phyloP scores from a whole-genome alignment of 139 green algal species.

The Chlorokybus atmophyticus region DNA sequence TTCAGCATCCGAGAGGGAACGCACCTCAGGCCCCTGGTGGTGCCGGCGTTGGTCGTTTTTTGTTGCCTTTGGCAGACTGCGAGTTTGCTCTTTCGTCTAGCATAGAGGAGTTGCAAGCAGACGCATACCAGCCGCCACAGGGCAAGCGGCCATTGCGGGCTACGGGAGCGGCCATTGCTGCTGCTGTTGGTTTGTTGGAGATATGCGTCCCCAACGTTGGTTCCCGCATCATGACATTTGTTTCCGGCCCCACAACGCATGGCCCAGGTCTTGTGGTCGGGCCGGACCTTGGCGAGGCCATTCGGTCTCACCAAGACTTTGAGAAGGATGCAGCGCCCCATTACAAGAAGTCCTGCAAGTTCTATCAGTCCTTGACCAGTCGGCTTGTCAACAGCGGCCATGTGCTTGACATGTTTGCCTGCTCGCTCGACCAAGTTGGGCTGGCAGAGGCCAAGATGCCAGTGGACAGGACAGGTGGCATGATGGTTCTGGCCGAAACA shows the following conservation, averaged over 20 bases:
- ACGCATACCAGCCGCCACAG: slow-evolving; percentile 6
- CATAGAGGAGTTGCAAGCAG: slow-evolving; percentile 33
- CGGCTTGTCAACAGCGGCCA: slow-evolving; percentile 6
- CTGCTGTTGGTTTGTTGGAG: slow-evolving; percentile 34
- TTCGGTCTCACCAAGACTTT: slow-evolving; percentile 35
- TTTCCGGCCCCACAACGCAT: slow-evolving; percentile 32
- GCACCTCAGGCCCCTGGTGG: not conserved
- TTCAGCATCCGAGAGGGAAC: not conserved
- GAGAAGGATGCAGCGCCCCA: slow-evolving; percentile 22
- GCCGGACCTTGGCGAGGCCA: slow-evolving; percentile 21
- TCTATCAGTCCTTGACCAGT: not conserved
- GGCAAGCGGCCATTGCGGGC: slow-evolving; percentile 21
- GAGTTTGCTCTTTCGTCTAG: slow-evolving; percentile 32
- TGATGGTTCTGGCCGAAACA: slow-evolving; percentile 43
- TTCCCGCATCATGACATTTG: slow-evolving; percentile 38
- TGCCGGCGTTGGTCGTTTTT: slow-evolving; percentile 19
- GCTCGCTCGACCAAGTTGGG: slow-evolving; percentile 44
- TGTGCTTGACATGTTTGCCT: slow-evolving; percentile 45
- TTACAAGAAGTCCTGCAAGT: slow-evolving; percentile 14
- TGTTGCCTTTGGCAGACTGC: slow-evolving; percentile 35
- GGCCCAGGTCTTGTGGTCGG: slow-evolving; percentile 37
- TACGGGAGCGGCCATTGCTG: slow-evolving; percentile 41
- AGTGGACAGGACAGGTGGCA: slow-evolving; percentile 38
- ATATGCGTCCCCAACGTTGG: slow-evolving; percentile 3
- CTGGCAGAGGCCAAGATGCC: slow-evolving; percentile 40